A percentile compares a stretch with the other conserved stretches of the same genome.
Evolutionary conservation across 495 filamentous ascomycete genomes (phyloP).

Genomic region (Rostrohypoxylon terebratum): DNA sequence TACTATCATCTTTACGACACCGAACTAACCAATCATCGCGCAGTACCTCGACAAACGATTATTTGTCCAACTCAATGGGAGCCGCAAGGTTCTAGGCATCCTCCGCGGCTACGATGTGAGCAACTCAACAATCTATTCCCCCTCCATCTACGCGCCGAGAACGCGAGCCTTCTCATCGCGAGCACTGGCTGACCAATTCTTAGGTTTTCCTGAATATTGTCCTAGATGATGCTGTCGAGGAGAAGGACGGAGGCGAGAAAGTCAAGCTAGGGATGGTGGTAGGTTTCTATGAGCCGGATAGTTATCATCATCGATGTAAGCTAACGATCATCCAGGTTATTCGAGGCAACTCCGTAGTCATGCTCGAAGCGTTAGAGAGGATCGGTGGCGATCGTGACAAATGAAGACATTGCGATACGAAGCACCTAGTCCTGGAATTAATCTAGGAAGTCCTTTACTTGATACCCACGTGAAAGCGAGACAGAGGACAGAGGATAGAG

Average conservation of each 20-base stretch:
- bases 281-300: slow-evolving; percentile 51
- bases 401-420: slow-evolving; percentile 29
- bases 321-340: slow-evolving; percentile 65
- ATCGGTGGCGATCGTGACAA: slow-evolving; percentile 63
- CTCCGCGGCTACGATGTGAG: slow-evolving; percentile 95
- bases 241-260: slow-evolving; percentile 93
- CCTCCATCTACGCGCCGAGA: background rate
- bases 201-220: slow-evolving; percentile 99
- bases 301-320: background rate
- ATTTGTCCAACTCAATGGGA: slow-evolving; percentile 97
- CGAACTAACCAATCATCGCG: slow-evolving; percentile 24
- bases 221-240: slow-evolving; percentile 96
- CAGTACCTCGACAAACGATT: slow-evolving; percentile 99
- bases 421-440: background rate
- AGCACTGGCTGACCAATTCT: slow-evolving; percentile 5
- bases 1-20: background rate
- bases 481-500: slow-evolving; percentile 2
- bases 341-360: slow-evolving; percentile 94
- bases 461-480: slow-evolving; percentile 33
- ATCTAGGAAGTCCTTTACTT: slow-evolving; percentile 13
- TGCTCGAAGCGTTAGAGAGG: slow-evolving; percentile 83
- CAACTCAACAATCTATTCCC: background rate
- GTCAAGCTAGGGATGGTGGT: slow-evolving; percentile 93
- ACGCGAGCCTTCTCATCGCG: background rate
- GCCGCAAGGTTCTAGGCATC: slow-evolving; percentile 94